phyloP scores from a whole-genome alignment of 2,329 filamentous ascomycete genomes.

The Penicillium sp. region DNA sequence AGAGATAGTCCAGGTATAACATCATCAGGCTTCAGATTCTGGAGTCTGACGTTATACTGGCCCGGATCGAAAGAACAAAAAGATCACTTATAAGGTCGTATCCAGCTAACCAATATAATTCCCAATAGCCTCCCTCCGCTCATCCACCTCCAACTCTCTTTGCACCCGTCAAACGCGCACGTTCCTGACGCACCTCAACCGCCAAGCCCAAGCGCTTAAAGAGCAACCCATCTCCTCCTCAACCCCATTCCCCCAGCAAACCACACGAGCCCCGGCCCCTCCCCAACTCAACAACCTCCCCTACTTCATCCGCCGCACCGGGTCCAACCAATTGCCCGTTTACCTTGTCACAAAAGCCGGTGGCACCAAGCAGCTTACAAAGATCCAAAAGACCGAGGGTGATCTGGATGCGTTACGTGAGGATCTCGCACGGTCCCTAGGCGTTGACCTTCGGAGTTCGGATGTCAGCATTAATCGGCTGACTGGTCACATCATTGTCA shows the following conservation, averaged over 20 bases:
- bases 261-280: conserved; percentile 14
- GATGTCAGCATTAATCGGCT: conserved; percentile 56
- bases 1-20: neutral
- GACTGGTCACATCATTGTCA: conserved; percentile 74
- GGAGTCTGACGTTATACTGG: neutral
- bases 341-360: conserved; percentile 75
- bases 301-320: conserved; percentile 73
- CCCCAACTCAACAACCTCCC: conserved; percentile 51
- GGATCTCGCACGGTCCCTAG: conserved; percentile 63
- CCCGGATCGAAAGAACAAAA: neutral
- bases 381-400: conserved; percentile 78
- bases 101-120: neutral
- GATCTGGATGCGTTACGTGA: conserved; percentile 63
- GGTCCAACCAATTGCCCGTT: conserved; percentile 70
- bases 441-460: conserved; percentile 48
- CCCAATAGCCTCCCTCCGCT: conserved; percentile 11
- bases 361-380: conserved; percentile 72
- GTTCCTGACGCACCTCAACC: conserved; percentile 40
- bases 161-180: conserved; percentile 34
- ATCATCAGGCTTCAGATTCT: neutral
- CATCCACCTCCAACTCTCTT: conserved; percentile 3
- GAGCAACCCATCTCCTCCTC: conserved; percentile 36
- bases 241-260: conserved; percentile 17
- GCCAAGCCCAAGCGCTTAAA: conserved; percentile 37
- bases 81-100: neutral